These are phyloP conservation scores for Verticillium nonalfalfae DNA, from an alignment of 2,329 filamentous ascomycete genomes.

Conservation along the genomic window DNA sequence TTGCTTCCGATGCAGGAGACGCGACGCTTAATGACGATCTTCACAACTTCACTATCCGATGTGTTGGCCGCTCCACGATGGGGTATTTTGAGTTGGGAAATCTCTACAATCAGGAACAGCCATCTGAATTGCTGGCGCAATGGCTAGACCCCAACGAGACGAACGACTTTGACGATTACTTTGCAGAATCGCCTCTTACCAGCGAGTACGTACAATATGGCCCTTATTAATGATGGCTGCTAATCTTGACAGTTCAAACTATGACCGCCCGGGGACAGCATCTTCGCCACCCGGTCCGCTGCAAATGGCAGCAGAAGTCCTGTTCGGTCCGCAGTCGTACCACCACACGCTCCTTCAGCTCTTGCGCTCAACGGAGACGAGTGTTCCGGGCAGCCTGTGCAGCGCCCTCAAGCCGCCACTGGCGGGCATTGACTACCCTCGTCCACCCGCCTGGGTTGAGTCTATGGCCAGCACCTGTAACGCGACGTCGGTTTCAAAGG, in stretches of 20 bases:
- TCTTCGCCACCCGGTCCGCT: slow-evolving; percentile 5
- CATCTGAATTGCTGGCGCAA: slow-evolving; percentile 2
- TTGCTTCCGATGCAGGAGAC: slow-evolving; percentile 1
- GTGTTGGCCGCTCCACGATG: slow-evolving; percentile 4
- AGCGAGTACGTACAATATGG: not conserved
- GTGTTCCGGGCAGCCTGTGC: not conserved
- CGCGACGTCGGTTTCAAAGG: slow-evolving; percentile 5
- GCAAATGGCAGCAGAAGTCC: slow-evolving; percentile 4
- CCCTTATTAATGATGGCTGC: not conserved
- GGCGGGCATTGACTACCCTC: not conserved
- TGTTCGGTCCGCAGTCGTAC: slow-evolving; percentile 8
- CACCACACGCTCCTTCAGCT: slow-evolving; percentile 3
- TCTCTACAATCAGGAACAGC: not conserved
- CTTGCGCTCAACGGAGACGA: slow-evolving; percentile 1
- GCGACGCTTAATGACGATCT: not conserved
- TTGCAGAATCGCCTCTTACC: slow-evolving; percentile 7
- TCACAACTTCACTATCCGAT: slow-evolving; percentile 7
- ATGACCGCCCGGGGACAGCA: slow-evolving; percentile 5
- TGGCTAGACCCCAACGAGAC: slow-evolving; percentile 8
- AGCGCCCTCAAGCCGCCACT: not conserved
- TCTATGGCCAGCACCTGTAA: slow-evolving; percentile 7
- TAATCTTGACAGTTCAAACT: slow-evolving; percentile 1
- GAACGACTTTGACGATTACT: slow-evolving; percentile 11
- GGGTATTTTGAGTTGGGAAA: slow-evolving; percentile 11
- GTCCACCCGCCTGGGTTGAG: slow-evolving; percentile 3